Evolutionary conservation across 2,329 filamentous ascomycete genomes (phyloP), one percentile per base, ranked within the genome.

Genomic region (Coniella vitis): DNA sequence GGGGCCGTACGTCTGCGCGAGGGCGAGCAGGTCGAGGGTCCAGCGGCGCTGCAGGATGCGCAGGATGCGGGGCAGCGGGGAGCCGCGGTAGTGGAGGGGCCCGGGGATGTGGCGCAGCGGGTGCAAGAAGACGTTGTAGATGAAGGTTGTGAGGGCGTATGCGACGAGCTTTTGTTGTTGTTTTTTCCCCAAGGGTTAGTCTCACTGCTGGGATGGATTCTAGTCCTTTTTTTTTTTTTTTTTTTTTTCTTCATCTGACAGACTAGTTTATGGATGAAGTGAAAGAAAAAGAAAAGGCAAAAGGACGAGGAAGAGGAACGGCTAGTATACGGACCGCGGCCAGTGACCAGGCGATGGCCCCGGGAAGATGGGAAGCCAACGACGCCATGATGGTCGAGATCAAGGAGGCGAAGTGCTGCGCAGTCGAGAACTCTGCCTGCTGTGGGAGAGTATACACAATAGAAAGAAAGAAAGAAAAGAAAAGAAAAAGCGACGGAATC

Each of bases 1-100:
- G 7, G 57, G 56, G 16, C 55, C 56, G 45, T 59, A 59, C 12
- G 42, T 35, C 7, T 48, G 34, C 37, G 35, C 20, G 10, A 54
- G 7, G 29, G 20, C 45, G 5, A 51, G 41, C 13, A 54, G 19
- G 0, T 45, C 41, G 7, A 5, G 12, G n/a, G 44, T 29, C 40
- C 51, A 47, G 19, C 35, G 49, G 12, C 53, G 52, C 2, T 31
- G 17, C 5, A 51, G 9, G 10, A 51, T 41, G 2, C 43, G 32
- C 7, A 42, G 20, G 9, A 44, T 21, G 10, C 36, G 42, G 4
- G 47, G 47, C 7, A 53, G 25, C 8, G 32, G 34, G 1, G 43
- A 47, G 38, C 47, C 51, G 39, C 42, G 47, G 32, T 38, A 48
- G 13, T 38, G 22, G 5, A 56, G 17, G 3, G 50, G 54, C 1